phyloP scores from a whole-genome alignment of 257 asterid genomes.

The Rehmannia glutinosa region DNA sequence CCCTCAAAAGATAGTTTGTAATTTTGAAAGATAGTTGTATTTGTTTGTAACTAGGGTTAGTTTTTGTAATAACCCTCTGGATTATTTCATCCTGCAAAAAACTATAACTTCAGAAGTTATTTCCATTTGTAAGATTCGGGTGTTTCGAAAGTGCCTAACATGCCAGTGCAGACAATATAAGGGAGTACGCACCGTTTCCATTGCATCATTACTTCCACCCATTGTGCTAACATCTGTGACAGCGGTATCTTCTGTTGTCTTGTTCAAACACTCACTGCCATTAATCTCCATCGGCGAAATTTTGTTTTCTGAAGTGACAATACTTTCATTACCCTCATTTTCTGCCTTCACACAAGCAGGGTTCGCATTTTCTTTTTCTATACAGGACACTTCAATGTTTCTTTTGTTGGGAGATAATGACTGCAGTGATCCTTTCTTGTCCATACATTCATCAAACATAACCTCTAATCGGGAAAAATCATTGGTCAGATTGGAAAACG shows the following conservation, averaged over 20 bases:
- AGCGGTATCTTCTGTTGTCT: constrained; percentile 26
- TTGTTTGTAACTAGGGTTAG: too few species aligned
- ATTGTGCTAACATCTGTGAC: constrained; percentile 23
- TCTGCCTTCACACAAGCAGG: constrained; percentile 32
- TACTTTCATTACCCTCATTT: constrained; percentile 20
- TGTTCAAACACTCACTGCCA: constrained; percentile 13
- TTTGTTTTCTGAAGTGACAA: constrained; percentile 24
- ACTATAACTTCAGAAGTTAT: not conserved
- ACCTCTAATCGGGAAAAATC: constrained; percentile 60
- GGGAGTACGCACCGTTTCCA: constrained; percentile 43
- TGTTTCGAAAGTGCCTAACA: not conserved
- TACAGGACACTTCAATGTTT: constrained; percentile 25
- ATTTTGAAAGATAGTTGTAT: too few species aligned
- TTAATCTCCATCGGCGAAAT: constrained; percentile 22
- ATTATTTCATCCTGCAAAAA: not conserved
- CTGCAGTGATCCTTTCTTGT: constrained; percentile 26
- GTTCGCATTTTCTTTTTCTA: constrained; percentile 53
- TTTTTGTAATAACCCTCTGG: too few species aligned
- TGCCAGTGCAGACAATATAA: constrained; percentile 6
- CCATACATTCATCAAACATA: constrained; percentile 52
- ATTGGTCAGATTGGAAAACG: constrained; percentile 42
- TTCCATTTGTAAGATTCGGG: constrained; percentile 5
- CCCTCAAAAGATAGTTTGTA: too few species aligned
- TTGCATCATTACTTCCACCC: constrained; percentile 27
- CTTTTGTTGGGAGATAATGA: constrained; percentile 29